phyloP scores from a whole-genome alignment of 169 alveolate genomes.

The Eimeria acervulina region DNA sequence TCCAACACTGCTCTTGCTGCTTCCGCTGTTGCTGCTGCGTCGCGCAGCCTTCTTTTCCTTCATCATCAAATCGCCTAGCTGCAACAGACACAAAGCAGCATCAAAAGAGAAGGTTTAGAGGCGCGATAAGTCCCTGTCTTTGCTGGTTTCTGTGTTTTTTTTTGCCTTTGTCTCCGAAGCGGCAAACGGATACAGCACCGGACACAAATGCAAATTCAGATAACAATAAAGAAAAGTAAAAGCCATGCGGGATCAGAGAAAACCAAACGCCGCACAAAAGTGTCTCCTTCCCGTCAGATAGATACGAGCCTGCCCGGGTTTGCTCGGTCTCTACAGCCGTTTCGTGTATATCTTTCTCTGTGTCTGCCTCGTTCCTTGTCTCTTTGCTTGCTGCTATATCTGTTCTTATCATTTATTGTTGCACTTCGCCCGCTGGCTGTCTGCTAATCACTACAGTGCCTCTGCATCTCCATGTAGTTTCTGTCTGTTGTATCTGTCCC shows the following conservation, averaged over 20 bases:
- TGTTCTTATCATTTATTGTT: too few relatives aligned
- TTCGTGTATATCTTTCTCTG: not conserved
- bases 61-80: constrained; percentile 54
- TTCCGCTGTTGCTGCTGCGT: constrained; percentile 24
- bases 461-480: not conserved
- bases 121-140: not conserved
- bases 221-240: not conserved
- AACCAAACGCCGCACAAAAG: too few relatives aligned
- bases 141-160: not conserved
- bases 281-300: not conserved
- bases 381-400: not conserved
- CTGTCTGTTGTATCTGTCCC: not conserved
- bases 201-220: not conserved
- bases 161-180: not conserved
- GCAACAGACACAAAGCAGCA: not conserved
- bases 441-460: not conserved
- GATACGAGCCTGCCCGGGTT: not conserved
- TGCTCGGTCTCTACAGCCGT: not conserved
- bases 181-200: not conserved
- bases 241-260: not conserved
- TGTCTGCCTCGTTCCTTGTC: not conserved
- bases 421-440: not conserved
- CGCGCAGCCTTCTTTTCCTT: constrained; percentile 43
- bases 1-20: not conserved
- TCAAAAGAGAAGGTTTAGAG: not conserved